Evolutionary conservation across 23 red algal species (phyloP).

Genomic region (Gracilariopsis chorda): DNA sequence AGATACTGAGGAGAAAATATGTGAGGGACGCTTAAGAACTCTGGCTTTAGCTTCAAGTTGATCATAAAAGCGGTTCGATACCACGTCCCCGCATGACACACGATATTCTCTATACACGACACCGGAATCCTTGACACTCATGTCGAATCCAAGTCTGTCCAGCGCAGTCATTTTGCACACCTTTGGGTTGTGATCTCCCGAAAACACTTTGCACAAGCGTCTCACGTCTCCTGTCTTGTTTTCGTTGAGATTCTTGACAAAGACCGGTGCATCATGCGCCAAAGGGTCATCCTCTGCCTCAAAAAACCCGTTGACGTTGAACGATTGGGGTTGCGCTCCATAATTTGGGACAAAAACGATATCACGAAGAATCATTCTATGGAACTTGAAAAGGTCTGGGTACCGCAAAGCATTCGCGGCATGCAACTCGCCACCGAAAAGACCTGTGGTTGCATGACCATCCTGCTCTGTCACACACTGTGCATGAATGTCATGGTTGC

Average conservation of each 20-base stretch:
- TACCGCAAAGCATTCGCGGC: slow-evolving; percentile 82
- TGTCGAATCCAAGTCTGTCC: slow-evolving; percentile 94
- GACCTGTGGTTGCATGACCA: slow-evolving; percentile 96
- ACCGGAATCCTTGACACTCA: slow-evolving; percentile 73
- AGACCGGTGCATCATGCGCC: slow-evolving; percentile 74
- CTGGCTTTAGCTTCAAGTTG: slow-evolving; percentile 36
- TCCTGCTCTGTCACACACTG: slow-evolving; percentile 76
- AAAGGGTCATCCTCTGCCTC: slow-evolving; percentile 80
- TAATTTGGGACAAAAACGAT: slow-evolving; percentile 97
- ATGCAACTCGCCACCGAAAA: slow-evolving; percentile 66
- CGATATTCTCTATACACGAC: slow-evolving; percentile 80
- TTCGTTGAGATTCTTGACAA: slow-evolving; percentile 76
- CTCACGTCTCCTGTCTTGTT: slow-evolving; percentile 69
- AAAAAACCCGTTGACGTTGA: slow-evolving; percentile 60
- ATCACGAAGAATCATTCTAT: slow-evolving; percentile 81
- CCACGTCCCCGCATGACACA: slow-evolving; percentile 79
- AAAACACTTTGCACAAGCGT: slow-evolving; percentile 78
- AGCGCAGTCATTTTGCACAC: slow-evolving; percentile 62
- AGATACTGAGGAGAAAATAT: too few relatives aligned
- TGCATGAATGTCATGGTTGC: slow-evolving; percentile 52
- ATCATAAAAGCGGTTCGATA: slow-evolving; percentile 78
- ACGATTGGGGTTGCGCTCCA: slow-evolving; percentile 86
- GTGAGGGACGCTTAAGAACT: too few relatives aligned
- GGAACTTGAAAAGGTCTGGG: slow-evolving; percentile 85
- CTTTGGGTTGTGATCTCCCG: slow-evolving; percentile 64